Evolutionary conservation across 805 yeast genomes (phyloP), one percentile per base, ranked within the genome.

Genomic region (Candida easanensis): DNA sequence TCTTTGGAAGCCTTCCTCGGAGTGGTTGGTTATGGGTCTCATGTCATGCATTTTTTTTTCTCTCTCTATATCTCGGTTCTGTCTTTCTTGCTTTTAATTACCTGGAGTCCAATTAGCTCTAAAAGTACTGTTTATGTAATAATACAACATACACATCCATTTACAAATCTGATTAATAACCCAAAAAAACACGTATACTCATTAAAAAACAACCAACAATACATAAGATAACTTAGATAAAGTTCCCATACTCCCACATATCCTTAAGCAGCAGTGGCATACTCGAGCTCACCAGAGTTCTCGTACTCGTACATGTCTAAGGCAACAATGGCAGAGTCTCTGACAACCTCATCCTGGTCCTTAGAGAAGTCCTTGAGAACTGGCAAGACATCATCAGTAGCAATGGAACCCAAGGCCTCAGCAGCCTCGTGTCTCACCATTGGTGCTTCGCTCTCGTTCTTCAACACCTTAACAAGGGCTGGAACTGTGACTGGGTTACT

Each of bases 401-500:
- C 98, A 62, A 93, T 93, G 22, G 96, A 79, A 21, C 99, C 99
- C 57, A 95, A 75, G 20, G 99, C 99, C 70, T 93, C 99, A 20
- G 98, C 99, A 45, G 98, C 99, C 70, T 93, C 99, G 63, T 93
- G 99, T 70, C 99, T 84, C 26, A 95, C 99, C 99, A 93, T 93
- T 51, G 95, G 96, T 41, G 95, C 98, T 70, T 93, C 97, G 14
- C 67, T 60, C 46, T 74, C 77, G 64, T 87, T 79, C 54, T 80
- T 80, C 56, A 95, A 76, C 3, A 93, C 88, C 67, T 87, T 82
- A 45, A 88, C 76, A 50, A 95, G 77, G 17, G 91, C 73, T 31
- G 97, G 96, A 27, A 93, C 95, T 30, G 95, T 82, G 28, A 82
- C 87, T 21, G 98, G 97, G 66, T 87, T 88, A 63, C 95, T 86